Percentiles rank a stretch among this genome's conserved stretches.
Evolutionary conservation across 441 rosid genomes (phyloP).

Genomic region (Populus hybrid): DNA sequence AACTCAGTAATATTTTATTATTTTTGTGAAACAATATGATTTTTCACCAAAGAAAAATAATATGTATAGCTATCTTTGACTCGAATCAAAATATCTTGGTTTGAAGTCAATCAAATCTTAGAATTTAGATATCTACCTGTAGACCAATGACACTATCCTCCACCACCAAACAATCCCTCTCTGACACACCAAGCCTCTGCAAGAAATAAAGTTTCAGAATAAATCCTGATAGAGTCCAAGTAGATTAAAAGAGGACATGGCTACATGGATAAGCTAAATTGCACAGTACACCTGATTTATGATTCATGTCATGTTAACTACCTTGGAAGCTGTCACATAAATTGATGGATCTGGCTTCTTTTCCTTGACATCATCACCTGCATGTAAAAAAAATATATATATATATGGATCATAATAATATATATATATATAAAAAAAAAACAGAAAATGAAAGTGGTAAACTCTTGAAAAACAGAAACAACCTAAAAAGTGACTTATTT

Average conservation of each 20-base stretch:
- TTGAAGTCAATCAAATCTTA: background rate
- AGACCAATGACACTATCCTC: conserved; percentile 95
- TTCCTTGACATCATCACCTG: conserved; percentile 95
- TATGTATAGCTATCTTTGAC: background rate
- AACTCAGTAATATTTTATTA: background rate
- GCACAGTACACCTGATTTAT: background rate
- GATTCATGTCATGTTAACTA: conserved; percentile 14
- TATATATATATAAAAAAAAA: background rate
- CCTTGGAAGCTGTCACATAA: conserved; percentile 77
- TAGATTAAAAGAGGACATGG: background rate
- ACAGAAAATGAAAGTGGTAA: background rate
- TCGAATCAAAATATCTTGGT: background rate
- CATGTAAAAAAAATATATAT: conserved; percentile 12
- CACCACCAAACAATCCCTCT: conserved; percentile 73
- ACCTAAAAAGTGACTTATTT: background rate
- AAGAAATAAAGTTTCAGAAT: conserved; percentile 10
- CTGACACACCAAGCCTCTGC: conserved; percentile 74
- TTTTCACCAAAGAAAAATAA: background rate
- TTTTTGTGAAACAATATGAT: background rate
- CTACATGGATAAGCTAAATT: conserved; percentile 2
- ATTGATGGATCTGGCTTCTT: conserved; percentile 92
- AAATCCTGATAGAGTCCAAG: background rate
- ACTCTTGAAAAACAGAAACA: background rate
- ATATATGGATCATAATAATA: background rate
- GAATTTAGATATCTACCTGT: conserved; percentile 38